phyloP scores from a whole-genome alignment of 495 filamentous ascomycete species.

The Penicillium fimorum region DNA sequence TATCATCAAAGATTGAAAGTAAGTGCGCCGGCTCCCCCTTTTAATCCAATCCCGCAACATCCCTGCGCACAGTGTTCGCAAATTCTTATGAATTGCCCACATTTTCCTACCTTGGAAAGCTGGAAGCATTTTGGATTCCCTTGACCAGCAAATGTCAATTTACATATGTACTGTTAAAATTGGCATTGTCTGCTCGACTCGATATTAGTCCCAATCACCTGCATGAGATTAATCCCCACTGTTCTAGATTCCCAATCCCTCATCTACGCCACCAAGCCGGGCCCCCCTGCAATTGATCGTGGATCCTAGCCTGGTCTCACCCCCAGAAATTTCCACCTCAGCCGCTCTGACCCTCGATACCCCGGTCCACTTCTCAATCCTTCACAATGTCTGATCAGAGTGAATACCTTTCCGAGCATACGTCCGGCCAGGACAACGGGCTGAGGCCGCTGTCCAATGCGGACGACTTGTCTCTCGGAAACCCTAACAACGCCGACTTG shows the following conservation, averaged over 20 bases:
- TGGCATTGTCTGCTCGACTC: background rate
- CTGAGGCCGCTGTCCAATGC: constrained; percentile 38
- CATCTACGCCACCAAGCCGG: constrained; percentile 26
- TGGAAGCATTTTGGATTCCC: background rate
- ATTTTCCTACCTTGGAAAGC: background rate
- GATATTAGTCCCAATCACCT: constrained; percentile 6
- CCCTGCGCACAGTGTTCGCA: constrained; percentile 23
- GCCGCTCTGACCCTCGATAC: background rate
- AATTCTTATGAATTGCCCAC: constrained; percentile 15
- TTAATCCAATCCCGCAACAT: constrained; percentile 9
- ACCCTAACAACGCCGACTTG: constrained; percentile 33
- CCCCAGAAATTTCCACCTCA: background rate
- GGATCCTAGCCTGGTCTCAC: constrained; percentile 8
- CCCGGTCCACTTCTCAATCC: background rate
- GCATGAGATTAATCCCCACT: constrained; percentile 28
- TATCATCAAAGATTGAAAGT: background rate
- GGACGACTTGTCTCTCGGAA: constrained; percentile 32
- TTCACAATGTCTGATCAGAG: constrained; percentile 30
- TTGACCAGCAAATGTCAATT: background rate
- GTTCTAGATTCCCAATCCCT: constrained; percentile 26
- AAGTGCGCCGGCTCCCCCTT: background rate
- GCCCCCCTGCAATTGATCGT: constrained; percentile 16
- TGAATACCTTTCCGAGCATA: constrained; percentile 30
- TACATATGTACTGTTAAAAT: background rate
- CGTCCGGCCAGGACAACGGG: constrained; percentile 27